Evolutionary conservation across 805 yeast genomes (phyloP).

Genomic region (Myxozyma geophila): DNA sequence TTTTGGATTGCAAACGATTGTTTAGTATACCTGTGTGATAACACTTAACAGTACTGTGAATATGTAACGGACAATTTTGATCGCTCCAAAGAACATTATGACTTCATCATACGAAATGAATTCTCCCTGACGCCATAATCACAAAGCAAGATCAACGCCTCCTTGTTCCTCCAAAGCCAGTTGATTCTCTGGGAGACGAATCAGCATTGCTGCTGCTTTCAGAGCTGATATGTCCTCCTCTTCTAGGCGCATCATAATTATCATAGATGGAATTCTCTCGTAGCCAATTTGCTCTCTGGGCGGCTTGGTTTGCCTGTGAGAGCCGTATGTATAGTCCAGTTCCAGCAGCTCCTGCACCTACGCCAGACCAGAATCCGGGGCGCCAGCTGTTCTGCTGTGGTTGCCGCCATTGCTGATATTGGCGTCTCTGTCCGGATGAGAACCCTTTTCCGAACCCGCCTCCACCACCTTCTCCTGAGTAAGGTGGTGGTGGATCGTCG

Average conservation of each 20-base stretch:
- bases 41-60: neutral
- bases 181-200: slow-evolving; percentile 8
- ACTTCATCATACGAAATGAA: too few relatives aligned
- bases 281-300: slow-evolving; percentile 15
- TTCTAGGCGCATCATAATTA: slow-evolving; percentile 8
- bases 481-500: slow-evolving; percentile 34
- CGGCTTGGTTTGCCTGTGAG: slow-evolving; percentile 5
- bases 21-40: neutral
- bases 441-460: slow-evolving; percentile 22
- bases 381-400: slow-evolving; percentile 22
- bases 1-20: neutral
- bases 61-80: neutral
- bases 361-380: slow-evolving; percentile 35
- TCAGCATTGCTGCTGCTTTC: neutral
- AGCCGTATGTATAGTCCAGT: slow-evolving; percentile 16
- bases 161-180: slow-evolving; percentile 30
- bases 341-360: slow-evolving; percentile 32
- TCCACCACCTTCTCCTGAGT: slow-evolving; percentile 14
- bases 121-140: neutral
- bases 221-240: neutral
- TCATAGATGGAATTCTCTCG: slow-evolving; percentile 11
- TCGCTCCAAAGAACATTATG: too few relatives aligned
- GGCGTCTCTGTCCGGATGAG: slow-evolving; percentile 19
- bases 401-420: slow-evolving; percentile 18
- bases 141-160: slow-evolving; percentile 18